Evolutionary conservation across 352 stramenopile species (phyloP).

Genomic region (Blastocystis hominis): DNA sequence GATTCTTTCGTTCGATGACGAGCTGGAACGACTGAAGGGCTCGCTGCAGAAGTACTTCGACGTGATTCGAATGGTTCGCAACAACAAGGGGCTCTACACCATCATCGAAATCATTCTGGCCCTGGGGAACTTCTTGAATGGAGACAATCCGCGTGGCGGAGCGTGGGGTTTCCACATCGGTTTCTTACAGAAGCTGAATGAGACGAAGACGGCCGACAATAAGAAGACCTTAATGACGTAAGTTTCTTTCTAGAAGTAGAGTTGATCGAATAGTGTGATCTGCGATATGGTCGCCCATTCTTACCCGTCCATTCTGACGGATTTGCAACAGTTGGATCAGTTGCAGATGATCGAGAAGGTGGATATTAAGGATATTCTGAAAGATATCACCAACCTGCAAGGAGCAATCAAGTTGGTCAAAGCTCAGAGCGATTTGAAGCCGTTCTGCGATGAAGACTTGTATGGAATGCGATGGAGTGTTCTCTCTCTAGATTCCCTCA

Average conservation of each 20-base stretch:
- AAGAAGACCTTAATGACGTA: slow-evolving; percentile 60
- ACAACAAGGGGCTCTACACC: slow-evolving; percentile 75
- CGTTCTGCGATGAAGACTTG: slow-evolving; percentile 32
- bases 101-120: slow-evolving; percentile 76
- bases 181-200: slow-evolving; percentile 75
- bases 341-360: neutral
- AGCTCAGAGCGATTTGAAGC: neutral
- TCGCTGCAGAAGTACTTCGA: neutral
- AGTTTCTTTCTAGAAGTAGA: neutral
- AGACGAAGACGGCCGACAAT: slow-evolving; percentile 65
- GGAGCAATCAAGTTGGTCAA: slow-evolving; percentile 24
- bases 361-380: slow-evolving; percentile 1
- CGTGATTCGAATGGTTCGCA: slow-evolving; percentile 56
- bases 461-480: neutral
- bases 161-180: slow-evolving; percentile 82
- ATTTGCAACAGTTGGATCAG: slow-evolving; percentile 41
- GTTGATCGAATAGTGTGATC: slow-evolving; percentile 54
- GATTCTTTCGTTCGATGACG: slow-evolving; percentile 20
- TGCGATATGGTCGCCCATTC: slow-evolving; percentile 32
- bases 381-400: neutral
- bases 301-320: slow-evolving; percentile 41
- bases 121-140: slow-evolving; percentile 82
- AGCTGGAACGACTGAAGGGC: neutral
- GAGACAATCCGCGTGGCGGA: slow-evolving; percentile 72
- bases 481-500: slow-evolving; percentile 12